phyloP scores from a whole-genome alignment of 495 filamentous ascomycete species.

The Melanomma pulvis-pyrius region DNA sequence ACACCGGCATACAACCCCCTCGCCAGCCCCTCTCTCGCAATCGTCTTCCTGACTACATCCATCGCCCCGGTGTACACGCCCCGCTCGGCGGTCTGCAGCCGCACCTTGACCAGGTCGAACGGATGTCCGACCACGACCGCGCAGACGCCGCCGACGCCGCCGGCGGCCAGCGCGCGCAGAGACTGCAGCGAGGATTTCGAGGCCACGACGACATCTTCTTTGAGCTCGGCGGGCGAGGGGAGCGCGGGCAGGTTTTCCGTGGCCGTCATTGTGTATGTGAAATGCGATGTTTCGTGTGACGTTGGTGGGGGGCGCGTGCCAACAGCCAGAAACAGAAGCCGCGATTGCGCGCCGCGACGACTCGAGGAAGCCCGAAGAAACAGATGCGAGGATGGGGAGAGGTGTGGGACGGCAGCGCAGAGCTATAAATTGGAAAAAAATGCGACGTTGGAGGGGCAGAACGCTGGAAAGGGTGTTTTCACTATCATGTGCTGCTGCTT shows the following conservation, averaged over 20 bases:
- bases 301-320: background rate
- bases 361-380: background rate
- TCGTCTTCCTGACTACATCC: conserved; percentile 84
- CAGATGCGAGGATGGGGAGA: background rate
- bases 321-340: background rate
- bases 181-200: conserved; percentile 46
- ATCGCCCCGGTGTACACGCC: conserved; percentile 89
- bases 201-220: conserved; percentile 46
- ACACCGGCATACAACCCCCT: conserved; percentile 96
- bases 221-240: conserved; percentile 45
- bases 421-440: background rate
- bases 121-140: conserved; percentile 93
- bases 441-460: background rate
- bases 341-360: background rate
- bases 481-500: conserved; percentile 15
- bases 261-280: conserved; percentile 1
- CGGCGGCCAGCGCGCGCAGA: conserved; percentile 80
- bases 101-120: conserved; percentile 96
- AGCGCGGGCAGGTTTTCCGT: conserved; percentile 16
- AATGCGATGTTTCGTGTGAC: background rate
- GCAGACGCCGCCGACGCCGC: conserved; percentile 90
- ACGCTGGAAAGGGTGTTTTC: background rate
- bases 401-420: background rate
- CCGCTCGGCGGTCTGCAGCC: conserved; percentile 91
- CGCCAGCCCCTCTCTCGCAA: conserved; percentile 82